phyloP scores from a whole-genome alignment of 352 stramenopile genomes.

The Blastocystis sp. region DNA sequence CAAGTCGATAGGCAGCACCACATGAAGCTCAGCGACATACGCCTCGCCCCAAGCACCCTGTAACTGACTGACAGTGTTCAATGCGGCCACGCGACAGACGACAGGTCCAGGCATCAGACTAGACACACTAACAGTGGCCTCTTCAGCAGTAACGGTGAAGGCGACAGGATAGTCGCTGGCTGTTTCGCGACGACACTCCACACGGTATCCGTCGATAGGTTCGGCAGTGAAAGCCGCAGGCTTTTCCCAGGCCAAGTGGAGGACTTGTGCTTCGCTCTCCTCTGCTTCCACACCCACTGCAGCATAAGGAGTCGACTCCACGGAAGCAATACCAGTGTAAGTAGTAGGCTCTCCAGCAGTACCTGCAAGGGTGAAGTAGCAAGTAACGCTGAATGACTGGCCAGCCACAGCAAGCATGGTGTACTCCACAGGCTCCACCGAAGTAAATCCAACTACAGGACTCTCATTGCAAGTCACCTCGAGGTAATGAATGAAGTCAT shows the following conservation, averaged over 20 bases:
- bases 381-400: background rate
- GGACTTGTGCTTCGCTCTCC: background rate
- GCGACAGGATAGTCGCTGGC: background rate
- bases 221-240: background rate
- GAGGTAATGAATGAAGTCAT: background rate
- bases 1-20: background rate
- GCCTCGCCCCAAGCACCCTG: background rate
- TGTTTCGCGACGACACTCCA: background rate
- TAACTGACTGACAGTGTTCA: background rate
- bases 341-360: background rate
- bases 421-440: background rate
- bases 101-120: background rate
- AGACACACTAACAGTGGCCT: background rate
- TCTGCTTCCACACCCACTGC: background rate
- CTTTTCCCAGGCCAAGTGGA: background rate
- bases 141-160: background rate
- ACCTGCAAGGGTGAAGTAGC: background rate
- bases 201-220: background rate
- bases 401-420: background rate
- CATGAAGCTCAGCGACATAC: background rate
- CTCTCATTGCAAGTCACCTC: conserved; percentile 18
- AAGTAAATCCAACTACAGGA: background rate
- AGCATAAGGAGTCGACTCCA: background rate
- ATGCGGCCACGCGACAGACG: background rate
- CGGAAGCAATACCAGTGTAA: background rate